These are phyloP conservation scores for Aspergillus kassunensis DNA, from an alignment of 495 filamentous ascomycete species.

Conservation along the genomic window DNA sequence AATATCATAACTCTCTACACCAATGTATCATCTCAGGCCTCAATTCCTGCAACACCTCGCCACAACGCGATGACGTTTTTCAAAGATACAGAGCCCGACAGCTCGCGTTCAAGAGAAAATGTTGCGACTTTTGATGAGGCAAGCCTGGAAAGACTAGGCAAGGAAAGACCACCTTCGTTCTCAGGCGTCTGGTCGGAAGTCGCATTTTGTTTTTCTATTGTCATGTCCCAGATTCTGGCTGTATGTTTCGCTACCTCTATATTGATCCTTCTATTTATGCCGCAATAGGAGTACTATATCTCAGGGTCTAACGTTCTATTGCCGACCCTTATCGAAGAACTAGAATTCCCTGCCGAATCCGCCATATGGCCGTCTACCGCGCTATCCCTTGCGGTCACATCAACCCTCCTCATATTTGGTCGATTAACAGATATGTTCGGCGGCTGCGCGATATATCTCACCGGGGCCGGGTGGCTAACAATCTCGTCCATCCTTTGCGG, in stretches of 20 bases:
- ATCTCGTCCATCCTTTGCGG: conserved; percentile 71
- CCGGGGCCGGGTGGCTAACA: conserved; percentile 66
- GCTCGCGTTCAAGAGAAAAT: background rate
- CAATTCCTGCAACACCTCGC: no score
- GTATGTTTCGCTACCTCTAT: conserved; percentile 30
- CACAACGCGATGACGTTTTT: background rate
- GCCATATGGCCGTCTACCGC: conserved; percentile 78
- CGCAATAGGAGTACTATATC: conserved; percentile 66
- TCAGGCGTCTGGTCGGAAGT: conserved; percentile 55
- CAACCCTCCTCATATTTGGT: conserved; percentile 73
- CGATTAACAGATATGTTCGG: conserved; percentile 76
- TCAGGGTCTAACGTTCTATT: conserved; percentile 83
- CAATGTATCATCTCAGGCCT: no score
- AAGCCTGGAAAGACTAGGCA: conserved; percentile 45
- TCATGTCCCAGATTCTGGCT: conserved; percentile 69
- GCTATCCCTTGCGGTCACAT: conserved; percentile 68
- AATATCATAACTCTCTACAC: no score
- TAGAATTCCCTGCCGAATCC: conserved; percentile 60
- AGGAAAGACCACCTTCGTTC: conserved; percentile 67
- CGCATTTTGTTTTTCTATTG: conserved; percentile 67
- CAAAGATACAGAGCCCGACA: background rate
- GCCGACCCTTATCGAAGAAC: conserved; percentile 58
- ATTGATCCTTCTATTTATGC: background rate
- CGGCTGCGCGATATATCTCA: conserved; percentile 65
- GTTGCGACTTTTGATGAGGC: background rate